These are phyloP conservation scores for Amaranthus tricolor DNA, from an alignment of 179 eudicot species.

Conservation along the genomic window DNA sequence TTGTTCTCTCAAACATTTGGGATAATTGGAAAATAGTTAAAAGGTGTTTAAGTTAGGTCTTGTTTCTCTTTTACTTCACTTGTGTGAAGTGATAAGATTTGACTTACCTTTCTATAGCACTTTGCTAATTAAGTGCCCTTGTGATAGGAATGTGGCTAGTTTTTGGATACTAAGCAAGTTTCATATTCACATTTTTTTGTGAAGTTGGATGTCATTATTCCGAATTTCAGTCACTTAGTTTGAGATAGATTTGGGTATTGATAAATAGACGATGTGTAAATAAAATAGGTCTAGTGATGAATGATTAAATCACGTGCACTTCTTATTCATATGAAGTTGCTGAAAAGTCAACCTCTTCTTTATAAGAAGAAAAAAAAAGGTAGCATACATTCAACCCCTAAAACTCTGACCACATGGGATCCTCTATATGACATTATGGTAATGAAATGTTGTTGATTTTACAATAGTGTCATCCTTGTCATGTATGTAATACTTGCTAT, in stretches of 20 bases:
- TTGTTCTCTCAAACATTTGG: neutral
- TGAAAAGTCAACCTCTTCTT: too few species aligned
- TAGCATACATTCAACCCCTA: too few species aligned
- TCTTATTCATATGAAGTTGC: too few species aligned
- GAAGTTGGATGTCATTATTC: neutral
- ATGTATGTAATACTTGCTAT: neutral
- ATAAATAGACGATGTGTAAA: neutral
- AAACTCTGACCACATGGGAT: neutral
- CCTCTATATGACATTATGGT: neutral
- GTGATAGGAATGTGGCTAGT: neutral
- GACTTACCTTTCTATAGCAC: neutral
- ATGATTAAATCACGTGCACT: too few species aligned
- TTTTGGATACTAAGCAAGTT: neutral
- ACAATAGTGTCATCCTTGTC: neutral
- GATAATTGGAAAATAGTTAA: neutral
- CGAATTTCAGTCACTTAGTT: neutral
- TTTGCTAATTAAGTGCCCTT: neutral
- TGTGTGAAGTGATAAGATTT: neutral
- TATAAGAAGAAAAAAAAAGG: too few species aligned
- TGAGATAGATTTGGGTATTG: neutral
- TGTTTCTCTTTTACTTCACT: constrained; percentile 7
- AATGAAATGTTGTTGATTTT: neutral
- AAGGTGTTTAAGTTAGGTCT: neutral
- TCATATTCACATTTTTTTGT: neutral
- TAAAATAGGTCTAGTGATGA: too few species aligned